Evolutionary conservation across 345 rosid genomes (phyloP), one percentile per base, ranked within the genome.

Genomic region (Rhodomyrtus tomentosa): DNA sequence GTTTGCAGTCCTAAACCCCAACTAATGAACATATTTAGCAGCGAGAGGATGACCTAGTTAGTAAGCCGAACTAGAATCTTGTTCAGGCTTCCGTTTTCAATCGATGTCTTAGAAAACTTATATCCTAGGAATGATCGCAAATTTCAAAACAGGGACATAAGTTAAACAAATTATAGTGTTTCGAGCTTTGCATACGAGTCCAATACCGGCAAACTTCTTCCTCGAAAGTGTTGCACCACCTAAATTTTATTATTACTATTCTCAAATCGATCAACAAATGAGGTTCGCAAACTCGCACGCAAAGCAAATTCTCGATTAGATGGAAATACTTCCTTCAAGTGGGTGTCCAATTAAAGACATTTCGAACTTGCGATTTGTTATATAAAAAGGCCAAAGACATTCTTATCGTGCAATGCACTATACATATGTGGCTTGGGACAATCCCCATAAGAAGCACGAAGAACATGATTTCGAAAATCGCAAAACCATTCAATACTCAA

Each of bases 71-170:
- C 53, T 15, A 4, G 24, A 48, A 48, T 48, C 11, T 48, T 48
- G 50, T 48, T 9, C 50, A 48, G 50, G 50, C 11, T 48, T 48
- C 50, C 50, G 11, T 48, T 48, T 48, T 48, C 52, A 50, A 50
- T 3, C 68, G 68, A 58, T 58, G 72, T 48, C 72, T n/a, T 68
- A 68, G 76, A 68, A 32, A 68, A 16, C 40, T 32, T 68, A 32
- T 68, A 12, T 68, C 76, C 24, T 38, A 42, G 76, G 76, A 68
- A 32, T 68, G 76, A 68, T 10, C 24, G 82, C 82, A 80, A 80
- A 80, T 20, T 80, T 80, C 52, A 74, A 45, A 81, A 81, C 82
- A 82, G 48, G 85, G 88, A 80, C 85, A 85, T 49, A 55, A 27
- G 13, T 45, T 50, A 73, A 82, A 49, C 62, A 25, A 81, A 72